These are phyloP conservation scores for Saprolegnia parasitica DNA, from an alignment of 352 stramenopile genomes.

Conservation along the genomic window DNA sequence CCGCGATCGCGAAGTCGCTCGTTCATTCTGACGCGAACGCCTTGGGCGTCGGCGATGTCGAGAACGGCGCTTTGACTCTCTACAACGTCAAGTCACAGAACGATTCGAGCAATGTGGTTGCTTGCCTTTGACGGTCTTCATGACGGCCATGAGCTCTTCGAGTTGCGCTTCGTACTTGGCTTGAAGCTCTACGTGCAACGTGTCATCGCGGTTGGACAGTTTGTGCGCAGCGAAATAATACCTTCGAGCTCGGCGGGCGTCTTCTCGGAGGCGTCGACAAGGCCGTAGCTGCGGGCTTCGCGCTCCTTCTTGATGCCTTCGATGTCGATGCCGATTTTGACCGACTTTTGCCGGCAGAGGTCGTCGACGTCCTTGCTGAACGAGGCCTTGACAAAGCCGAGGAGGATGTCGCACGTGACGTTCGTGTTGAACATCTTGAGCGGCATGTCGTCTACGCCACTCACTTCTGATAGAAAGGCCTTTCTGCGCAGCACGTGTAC, in stretches of 20 bases:
- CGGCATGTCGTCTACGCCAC: constrained; percentile 40
- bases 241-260: constrained; percentile 17
- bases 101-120: neutral
- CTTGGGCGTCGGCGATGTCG: constrained; percentile 16
- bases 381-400: constrained; percentile 62
- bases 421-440: constrained; percentile 76
- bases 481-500: constrained; percentile 32
- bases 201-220: too few relatives aligned
- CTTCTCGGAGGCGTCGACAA: neutral
- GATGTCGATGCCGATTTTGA: constrained; percentile 70
- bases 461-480: neutral
- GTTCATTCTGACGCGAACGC: constrained; percentile 24
- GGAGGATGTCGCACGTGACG: constrained; percentile 59
- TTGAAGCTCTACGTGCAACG: constrained; percentile 11
- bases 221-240: too few relatives aligned
- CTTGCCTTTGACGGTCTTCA: constrained; percentile 24
- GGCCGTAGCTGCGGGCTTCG: neutral
- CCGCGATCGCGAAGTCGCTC: constrained; percentile 15
- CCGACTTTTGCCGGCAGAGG: constrained; percentile 65
- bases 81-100: neutral
- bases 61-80: constrained; percentile 5
- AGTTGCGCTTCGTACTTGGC: constrained; percentile 23
- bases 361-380: constrained; percentile 66
- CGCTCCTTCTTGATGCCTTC: constrained; percentile 45
- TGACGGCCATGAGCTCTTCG: constrained; percentile 6